A percentile compares a stretch with the other conserved stretches of the same genome.
Conservation (phyloP, 140 eudicot species). For the Flaveria floridana region DNA sequence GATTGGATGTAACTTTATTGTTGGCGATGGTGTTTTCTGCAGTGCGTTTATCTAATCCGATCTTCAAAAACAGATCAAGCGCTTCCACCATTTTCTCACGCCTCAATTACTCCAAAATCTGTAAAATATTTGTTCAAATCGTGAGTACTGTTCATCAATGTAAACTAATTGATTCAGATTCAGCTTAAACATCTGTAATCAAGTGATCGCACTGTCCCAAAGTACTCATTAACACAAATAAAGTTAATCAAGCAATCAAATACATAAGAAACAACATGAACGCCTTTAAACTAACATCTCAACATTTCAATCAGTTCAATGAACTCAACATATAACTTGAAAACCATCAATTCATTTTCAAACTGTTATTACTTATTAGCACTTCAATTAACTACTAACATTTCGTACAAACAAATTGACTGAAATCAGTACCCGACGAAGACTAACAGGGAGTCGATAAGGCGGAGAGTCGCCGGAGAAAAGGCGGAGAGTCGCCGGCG, state of each 20-base stretch:
- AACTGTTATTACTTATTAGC: background rate
- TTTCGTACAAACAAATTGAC: background rate
- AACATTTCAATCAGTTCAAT: background rate
- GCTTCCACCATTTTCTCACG: slow-evolving; percentile 50
- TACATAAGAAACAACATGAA: background rate
- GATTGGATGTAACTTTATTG: slow-evolving; percentile 72
- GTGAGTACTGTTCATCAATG: background rate
- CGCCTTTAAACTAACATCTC: background rate
- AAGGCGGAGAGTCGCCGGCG: slow-evolving; percentile 12
- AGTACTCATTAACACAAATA: background rate
- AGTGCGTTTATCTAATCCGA: slow-evolving; percentile 67
- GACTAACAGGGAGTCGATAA: background rate
- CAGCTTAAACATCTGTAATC: background rate
- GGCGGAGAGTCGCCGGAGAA: background rate
- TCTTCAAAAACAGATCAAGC: slow-evolving; percentile 61
- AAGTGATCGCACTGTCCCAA: background rate
- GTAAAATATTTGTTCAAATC: background rate
- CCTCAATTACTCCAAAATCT: slow-evolving; percentile 12
- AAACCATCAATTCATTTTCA: background rate
- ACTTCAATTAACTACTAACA: background rate
- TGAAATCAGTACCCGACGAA: background rate
- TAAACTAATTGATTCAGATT: background rate
- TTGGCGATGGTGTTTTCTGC: slow-evolving; percentile 82
- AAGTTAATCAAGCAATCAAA: background rate
- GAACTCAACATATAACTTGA: background rate